Base-by-base conservation (phyloP, 345 rosid species). In the Bretschneidera sinensis region DNA sequence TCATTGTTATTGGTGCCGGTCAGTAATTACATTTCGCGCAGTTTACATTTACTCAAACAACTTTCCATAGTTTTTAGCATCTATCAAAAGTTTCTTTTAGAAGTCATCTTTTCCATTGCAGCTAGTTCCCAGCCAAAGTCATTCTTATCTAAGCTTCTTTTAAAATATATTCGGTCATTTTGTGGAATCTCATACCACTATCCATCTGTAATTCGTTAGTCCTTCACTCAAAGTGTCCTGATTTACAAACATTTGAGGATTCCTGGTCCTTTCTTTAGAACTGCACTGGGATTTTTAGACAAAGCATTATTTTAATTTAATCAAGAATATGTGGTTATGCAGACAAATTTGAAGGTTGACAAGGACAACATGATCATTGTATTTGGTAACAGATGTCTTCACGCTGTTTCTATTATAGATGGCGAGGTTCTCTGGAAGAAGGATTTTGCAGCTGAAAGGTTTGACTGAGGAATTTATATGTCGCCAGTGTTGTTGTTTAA, bases 341-440 rank as follows among this genome's bases (percentile, higher is more conserved):
- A 91, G 99, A 60, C 68, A 54, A 84, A 68, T 77, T 71, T 71
- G 54, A 85, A 78, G 81, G 76, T 70, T 75, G 92, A 82, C 61
- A 88, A 81, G 84, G 95, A 88, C 76, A 79, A 71, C 39, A 45
- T 71, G 25, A 69, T 86, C 62, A 49, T 86, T 61, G 88, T 89
- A 61, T 83, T 84, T 25, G 72, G 86, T 54, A 78, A 75, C 73
- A 95, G 98, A 61, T 76, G 78, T 66, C 84, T 95, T 63, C 85
- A 81, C 78, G 96, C 95, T 67, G 71, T 95, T 73, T 95, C 97
- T 76, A 81, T 91, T 69, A 15, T 77, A 61, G 91, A 86, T 73
- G 97, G 99, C 21, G 96, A 86, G 68, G 54, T 91, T 71, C 76
- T 95, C 51, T 95, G 99, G 99, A 82, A 76, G 75, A 82, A 74